Evolutionary conservation across 2,329 filamentous ascomycete genomes (phyloP).

Genomic region (Pestalotiopsis sp.): DNA sequence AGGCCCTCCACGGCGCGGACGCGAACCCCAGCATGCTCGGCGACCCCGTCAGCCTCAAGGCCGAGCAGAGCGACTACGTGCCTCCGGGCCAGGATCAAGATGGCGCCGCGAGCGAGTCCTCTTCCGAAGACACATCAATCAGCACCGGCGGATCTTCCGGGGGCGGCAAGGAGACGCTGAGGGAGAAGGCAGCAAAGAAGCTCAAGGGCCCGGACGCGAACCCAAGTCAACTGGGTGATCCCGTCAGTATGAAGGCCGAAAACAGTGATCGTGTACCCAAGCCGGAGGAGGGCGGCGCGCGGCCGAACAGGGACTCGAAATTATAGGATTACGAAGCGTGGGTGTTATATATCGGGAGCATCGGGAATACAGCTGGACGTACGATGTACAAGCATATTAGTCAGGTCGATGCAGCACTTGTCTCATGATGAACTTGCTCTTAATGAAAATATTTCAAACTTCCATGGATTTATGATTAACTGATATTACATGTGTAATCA

Average conservation of each 20-base stretch:
- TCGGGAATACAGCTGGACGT: neutral
- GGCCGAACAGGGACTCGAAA: slow-evolving; percentile 24
- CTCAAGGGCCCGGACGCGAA: slow-evolving; percentile 23
- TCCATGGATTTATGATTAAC: neutral
- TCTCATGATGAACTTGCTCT: neutral
- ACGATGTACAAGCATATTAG: too few species aligned
- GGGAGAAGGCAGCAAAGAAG: slow-evolving; percentile 23
- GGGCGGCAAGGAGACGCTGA: slow-evolving; percentile 14
- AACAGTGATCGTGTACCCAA: slow-evolving; percentile 17
- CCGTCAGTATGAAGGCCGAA: slow-evolving; percentile 25
- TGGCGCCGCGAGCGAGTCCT: slow-evolving; percentile 12
- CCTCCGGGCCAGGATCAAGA: slow-evolving; percentile 27
- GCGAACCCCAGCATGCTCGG: slow-evolving; percentile 39
- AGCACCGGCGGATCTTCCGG: neutral
- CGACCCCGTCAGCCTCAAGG: slow-evolving; percentile 41
- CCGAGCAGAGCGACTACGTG: slow-evolving; percentile 33
- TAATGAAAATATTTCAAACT: neutral
- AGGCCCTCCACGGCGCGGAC: slow-evolving; percentile 29
- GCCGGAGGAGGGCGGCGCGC: slow-evolving; percentile 21
- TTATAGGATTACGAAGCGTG: slow-evolving; percentile 17
- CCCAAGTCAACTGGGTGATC: slow-evolving; percentile 25
- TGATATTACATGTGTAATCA: too few species aligned
- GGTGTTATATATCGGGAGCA: neutral
- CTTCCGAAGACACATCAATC: neutral
- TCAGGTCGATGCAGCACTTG: neutral